Percentiles rank a stretch among this genome's conserved stretches.
Conservation (phyloP, 352 stramenopile genomes). For the Pythium guiyangense region DNA sequence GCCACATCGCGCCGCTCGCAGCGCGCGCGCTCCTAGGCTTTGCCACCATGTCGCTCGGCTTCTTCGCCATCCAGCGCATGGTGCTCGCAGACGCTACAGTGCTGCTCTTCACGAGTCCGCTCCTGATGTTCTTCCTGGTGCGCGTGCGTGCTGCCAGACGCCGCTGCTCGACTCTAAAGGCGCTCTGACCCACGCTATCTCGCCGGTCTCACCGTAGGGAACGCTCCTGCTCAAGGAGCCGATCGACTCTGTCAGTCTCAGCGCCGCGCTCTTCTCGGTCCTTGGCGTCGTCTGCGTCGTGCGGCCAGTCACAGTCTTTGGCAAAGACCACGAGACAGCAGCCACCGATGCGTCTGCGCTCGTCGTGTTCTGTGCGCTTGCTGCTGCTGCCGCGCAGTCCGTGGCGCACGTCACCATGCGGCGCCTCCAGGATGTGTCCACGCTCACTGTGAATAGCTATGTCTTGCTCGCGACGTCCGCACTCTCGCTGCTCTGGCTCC, state of each 20-base stretch:
- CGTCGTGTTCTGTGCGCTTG: constrained; percentile 21
- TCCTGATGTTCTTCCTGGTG: constrained; percentile 75
- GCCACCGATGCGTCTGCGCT: constrained; percentile 8
- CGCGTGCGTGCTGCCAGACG: background rate
- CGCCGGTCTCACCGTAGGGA: background rate
- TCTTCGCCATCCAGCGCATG: constrained; percentile 78
- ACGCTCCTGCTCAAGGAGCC: constrained; percentile 15
- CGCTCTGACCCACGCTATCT: background rate
- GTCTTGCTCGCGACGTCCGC: constrained; percentile 45
- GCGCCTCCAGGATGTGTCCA: constrained; percentile 34
- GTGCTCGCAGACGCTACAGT: constrained; percentile 69
- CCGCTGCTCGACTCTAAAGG: too few relatives aligned
- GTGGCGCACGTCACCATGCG: constrained; percentile 51
- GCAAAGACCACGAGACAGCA: constrained; percentile 11
- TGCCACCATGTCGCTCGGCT: constrained; percentile 67
- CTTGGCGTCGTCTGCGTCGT: constrained; percentile 37
- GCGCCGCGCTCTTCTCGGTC: constrained; percentile 25
- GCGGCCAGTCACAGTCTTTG: constrained; percentile 35
- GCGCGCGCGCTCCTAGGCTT: constrained; percentile 56
- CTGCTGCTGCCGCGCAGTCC: constrained; percentile 37
- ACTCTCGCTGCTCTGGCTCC: constrained; percentile 29
- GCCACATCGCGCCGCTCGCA: constrained; percentile 42
- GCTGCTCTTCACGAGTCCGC: constrained; percentile 68
- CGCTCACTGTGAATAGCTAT: constrained; percentile 57
- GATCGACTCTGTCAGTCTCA: constrained; percentile 29